Evolutionary conservation across 306 rosid genomes (phyloP), one percentile per base, ranked within the genome.

Genomic region (Biancaea sappan): DNA sequence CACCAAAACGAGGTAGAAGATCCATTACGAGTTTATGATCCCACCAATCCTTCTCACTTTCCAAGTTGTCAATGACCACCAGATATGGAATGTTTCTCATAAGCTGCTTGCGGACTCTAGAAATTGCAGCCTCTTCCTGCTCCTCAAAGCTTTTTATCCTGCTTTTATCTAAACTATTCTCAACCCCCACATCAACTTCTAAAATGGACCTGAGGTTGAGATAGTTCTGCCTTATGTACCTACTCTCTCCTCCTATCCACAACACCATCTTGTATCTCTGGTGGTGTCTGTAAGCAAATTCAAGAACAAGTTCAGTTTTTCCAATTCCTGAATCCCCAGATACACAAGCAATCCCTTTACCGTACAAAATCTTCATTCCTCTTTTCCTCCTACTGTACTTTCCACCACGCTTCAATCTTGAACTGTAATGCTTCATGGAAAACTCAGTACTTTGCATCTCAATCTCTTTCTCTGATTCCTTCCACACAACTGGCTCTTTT

Each of bases 1-100:
- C 96, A 0, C 98, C 90, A 64, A 88, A 92, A 32, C 96, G 96
- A 22, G 98, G 98, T 67, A 92, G 98, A 73, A 92, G 96, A 76
- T 92, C 98, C 98, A 92, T 90, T 31, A 92, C 90, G 32, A 81
- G 89, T 73, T 83, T 90, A 80, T 84, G 94, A 81, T 90, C 94
- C 98, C 98, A 92, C 98, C 98, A 92, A 81, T 92, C 98, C 70
- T 87, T 90, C 83, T 90, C 98, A 50, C 94, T 85, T 48, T 92
- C 98, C 84, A 92, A 80, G 79, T 92, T 92, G 76, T 92, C 98
- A 28, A 92, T 90, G 62, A 92, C 72, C 63, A 92, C 84, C 82
- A 92, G 80, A 85, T 86, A 92, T 0, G 98, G 98, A 54, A 92
- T 80, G 84, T 85, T 90, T 73, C 92, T 90, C 98, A 90, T 88